phyloP scores from a whole-genome alignment of 768 basidiomycete genomes.

The Calocybe indica region DNA sequence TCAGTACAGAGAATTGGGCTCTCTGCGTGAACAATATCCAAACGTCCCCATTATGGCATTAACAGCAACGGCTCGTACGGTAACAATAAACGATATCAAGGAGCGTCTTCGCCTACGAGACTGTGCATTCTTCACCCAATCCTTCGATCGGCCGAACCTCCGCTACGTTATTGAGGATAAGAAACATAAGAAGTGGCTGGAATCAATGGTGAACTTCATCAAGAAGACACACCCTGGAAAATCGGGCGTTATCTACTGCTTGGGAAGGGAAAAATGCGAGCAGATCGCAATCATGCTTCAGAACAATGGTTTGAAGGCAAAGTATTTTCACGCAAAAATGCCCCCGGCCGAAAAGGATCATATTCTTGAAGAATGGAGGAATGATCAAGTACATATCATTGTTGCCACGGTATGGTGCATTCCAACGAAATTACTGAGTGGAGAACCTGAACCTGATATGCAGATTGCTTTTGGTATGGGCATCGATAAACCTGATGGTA shows the following conservation, averaged over 20 bases:
- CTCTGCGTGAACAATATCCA: constrained; percentile 70
- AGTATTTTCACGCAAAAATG: constrained; percentile 87
- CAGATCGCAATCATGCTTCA: constrained; percentile 66
- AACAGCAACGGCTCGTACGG: constrained; percentile 87
- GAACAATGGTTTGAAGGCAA: constrained; percentile 53
- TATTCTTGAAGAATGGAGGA: constrained; percentile 71
- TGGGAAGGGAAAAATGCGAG: constrained; percentile 71
- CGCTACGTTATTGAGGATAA: constrained; percentile 56
- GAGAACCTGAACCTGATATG: background rate
- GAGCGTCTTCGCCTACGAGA: constrained; percentile 54
- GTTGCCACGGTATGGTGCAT: constrained; percentile 71
- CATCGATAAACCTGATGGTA: constrained; percentile 81
- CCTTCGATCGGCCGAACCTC: constrained; percentile 93
- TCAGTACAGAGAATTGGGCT: constrained; percentile 65
- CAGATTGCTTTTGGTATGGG: constrained; percentile 98
- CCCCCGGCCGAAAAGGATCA: constrained; percentile 50
- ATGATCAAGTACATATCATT: constrained; percentile 67
- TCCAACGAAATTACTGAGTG: constrained; percentile 9
- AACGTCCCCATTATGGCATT: constrained; percentile 90
- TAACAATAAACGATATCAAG: constrained; percentile 76
- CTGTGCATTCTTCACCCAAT: constrained; percentile 63
- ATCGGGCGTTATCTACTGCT: constrained; percentile 85
- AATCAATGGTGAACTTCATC: constrained; percentile 71
- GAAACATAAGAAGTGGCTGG: constrained; percentile 31
- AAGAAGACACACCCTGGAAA: constrained; percentile 44